Conservation (phyloP, 176 grass and related monocot species). For the Carex scoparia region DNA sequence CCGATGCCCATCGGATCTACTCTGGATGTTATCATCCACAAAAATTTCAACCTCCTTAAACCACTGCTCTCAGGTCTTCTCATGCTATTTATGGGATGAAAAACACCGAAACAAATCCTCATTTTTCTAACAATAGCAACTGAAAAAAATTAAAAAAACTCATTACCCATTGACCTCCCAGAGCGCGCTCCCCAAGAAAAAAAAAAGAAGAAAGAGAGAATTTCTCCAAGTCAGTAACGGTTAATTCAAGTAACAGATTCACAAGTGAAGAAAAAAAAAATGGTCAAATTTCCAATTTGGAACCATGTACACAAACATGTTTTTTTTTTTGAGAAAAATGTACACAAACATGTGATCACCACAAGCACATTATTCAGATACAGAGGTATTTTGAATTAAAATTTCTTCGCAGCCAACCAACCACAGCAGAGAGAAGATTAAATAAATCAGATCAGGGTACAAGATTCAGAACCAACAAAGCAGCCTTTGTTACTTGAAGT, state of each 20-base stretch:
- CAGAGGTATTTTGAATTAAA: slow-evolving; percentile 14
- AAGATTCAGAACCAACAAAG: slow-evolving; percentile 19
- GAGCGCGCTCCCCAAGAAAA: neutral
- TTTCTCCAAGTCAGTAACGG: neutral
- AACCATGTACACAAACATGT: slow-evolving; percentile 1
- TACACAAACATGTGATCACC: slow-evolving; percentile 5
- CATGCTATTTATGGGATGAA: neutral
- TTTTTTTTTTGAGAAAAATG: no score
- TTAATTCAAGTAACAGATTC: neutral
- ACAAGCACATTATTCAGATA: slow-evolving; percentile 6
- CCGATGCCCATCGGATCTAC: no score
- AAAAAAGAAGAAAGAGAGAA: neutral
- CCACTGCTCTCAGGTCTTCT: neutral
- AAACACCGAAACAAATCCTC: neutral
- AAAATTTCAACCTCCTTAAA: neutral
- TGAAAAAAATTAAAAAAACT: neutral
- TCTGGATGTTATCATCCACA: neutral
- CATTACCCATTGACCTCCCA: neutral
- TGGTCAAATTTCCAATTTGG: neutral
- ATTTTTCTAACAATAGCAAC: slow-evolving; percentile 1
- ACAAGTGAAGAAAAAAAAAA: neutral
- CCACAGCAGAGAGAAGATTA: slow-evolving; percentile 3
- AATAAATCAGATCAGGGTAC: neutral
- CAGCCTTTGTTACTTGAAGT: neutral
- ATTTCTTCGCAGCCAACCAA: slow-evolving; percentile 15